Evolutionary conservation across 2,329 filamentous ascomycete species (phyloP).

Genomic region (Penicillium occitanis): DNA sequence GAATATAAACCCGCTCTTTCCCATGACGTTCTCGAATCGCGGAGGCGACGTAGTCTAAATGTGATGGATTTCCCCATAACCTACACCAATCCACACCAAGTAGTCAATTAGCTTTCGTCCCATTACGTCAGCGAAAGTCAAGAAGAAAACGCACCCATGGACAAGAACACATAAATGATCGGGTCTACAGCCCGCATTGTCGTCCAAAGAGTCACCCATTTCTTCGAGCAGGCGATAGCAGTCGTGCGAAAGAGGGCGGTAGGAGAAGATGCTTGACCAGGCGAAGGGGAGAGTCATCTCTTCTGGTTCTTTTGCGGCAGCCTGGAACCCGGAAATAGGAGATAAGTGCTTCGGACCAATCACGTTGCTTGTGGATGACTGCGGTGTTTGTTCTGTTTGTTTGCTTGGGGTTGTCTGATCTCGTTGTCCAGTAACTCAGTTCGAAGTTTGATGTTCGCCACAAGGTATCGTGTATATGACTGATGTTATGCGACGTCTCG

Average conservation of each 20-base stretch:
- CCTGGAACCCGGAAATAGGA: slow-evolving; percentile 5
- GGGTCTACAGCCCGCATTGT: slow-evolving; percentile 27
- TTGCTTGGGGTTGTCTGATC: background rate
- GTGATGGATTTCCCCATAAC: slow-evolving; percentile 61
- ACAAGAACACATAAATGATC: slow-evolving; percentile 63
- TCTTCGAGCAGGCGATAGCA: slow-evolving; percentile 17
- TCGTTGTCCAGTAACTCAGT: background rate
- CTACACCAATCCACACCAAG: slow-evolving; percentile 32
- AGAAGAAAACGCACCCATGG: slow-evolving; percentile 52
- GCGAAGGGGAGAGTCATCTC: slow-evolving; percentile 12
- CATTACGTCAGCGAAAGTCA: slow-evolving; percentile 1
- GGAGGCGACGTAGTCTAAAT: slow-evolving; percentile 56
- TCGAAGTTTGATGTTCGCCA: background rate
- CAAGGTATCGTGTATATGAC: background rate
- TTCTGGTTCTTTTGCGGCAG: background rate
- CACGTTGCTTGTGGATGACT: background rate
- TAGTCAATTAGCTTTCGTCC: background rate
- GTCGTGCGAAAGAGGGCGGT: background rate
- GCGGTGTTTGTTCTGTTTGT: background rate
- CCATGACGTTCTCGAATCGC: slow-evolving; percentile 52
- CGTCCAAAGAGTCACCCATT: slow-evolving; percentile 19
- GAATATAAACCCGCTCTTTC: slow-evolving; percentile 55
- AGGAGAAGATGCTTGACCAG: slow-evolving; percentile 12
- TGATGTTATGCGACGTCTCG: background rate
- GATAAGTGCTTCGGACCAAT: slow-evolving; percentile 16